Base-by-base conservation (phyloP, 208 protist species). In the Herpetomonas tarakana region DNA sequence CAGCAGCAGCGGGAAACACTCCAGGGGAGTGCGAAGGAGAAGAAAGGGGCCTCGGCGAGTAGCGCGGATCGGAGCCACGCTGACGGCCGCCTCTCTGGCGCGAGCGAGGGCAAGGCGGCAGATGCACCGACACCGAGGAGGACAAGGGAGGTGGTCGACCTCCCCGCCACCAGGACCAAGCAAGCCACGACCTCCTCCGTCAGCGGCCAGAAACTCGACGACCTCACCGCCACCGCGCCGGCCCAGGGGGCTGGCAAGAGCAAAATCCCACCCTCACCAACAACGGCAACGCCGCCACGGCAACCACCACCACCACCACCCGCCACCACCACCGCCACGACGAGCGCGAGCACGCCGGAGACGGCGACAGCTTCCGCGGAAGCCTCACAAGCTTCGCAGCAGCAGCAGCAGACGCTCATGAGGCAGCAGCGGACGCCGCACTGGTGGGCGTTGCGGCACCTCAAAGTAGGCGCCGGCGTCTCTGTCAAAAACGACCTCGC, bases 401-500 rank as follows among this genome's bases (percentile, higher is more conserved):
- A 14, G 31, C 38, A 18, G 19, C 44, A 50, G 45, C 31, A 41
- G 31, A 30, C 9, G n/a, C 18, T 11, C 51, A 56, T 24, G 27
- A n/a, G n/a, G 35, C 35, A 6, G 35, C 9, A 4, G 11, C 4
- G 16, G 4, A 18, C 9, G 16, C 41, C 58, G 35, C 56, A 51
- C 27, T 86, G 75, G 76, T 88, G 73, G 72, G 26, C 47, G 22
- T 70, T 86, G 21, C 60, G 68, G 14, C 66, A 81, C 26, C 71
- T 93, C 21, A 80, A 80, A 39, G 73, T 83, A 25, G 86, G 86
- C 22, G 73, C 67, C 1, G 86, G 86, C 3, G 46, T 90, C 0
- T 65, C 83, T 26, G 63, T 82, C 51, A 88, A 87, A 62, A 86
- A 91, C 52, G 83, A 88, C 35, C 56, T 86, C 22, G 72, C 71